Base-by-base conservation (phyloP, 73 alveolate species). In the Paramecium octaurelia region DNA sequence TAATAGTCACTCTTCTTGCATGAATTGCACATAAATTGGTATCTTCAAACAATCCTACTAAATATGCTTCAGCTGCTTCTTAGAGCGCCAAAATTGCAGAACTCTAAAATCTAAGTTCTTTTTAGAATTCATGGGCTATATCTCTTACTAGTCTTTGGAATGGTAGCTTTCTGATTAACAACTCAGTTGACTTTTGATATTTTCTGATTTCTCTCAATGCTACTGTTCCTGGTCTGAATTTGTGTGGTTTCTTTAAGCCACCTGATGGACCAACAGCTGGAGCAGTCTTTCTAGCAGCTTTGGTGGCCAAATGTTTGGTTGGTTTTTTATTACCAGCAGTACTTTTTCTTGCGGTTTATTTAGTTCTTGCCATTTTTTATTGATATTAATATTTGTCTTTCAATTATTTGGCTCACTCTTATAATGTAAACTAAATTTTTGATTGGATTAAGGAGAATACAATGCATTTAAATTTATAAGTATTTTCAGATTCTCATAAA, bases 1-100 rank as follows among this genome's bases (percentile, higher is more conserved):
- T 97, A 86, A 97, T 97, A 21, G 99, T 97, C 44, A 97, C 99
- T 92, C 99, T 96, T 95, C 98, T 97, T 73, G 99, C 99, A 88
- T 97, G 99, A 95, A 97, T 97, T 84, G 99, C 99, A 95, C 99
- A 97, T 27, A 97, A 85, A 95, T 97, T 97, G 40, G 99, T 96
- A 92, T 97, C 99, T 93, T 96, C 99, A 92, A 97, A 96, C 64
- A 95, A 84, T 42, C 98, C 98, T 42, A 97, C 99, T 92, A 97
- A 83, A 95, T 96, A 97, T 34, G 98, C 97, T 92, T 97, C 99
- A 89, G 98, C 95, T 38, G 99, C 99, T 92, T 96, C 99, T 73
- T 97, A 96, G 18, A 97, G 93, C 58, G 99, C 99, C 73, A 96
- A 86, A 31, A 97, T 93, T 36, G 99, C 99, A 31, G 92, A 77